Base-by-base conservation (phyloP, 768 basidiomycete species). In the Trametes punicea region DNA sequence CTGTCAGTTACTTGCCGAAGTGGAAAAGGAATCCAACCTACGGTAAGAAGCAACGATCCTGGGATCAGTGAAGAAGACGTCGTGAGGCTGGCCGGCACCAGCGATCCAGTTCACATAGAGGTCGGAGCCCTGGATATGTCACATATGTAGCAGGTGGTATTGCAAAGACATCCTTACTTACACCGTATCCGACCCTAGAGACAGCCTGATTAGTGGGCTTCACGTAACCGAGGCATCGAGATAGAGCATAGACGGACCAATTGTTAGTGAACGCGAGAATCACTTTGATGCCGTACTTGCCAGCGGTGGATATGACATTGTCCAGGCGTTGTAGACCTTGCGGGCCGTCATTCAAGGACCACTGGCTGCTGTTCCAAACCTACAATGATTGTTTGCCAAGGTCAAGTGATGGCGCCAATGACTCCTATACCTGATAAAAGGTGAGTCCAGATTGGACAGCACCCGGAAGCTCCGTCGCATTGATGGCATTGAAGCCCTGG, bases 201-300 rank as follows among this genome's bases (percentile, higher is more conserved):
- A 54, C 51, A 33, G 53, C 40, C 10, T 46, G 6, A 20, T 27
- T 30, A 13, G 18, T 46, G 4, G 1, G n/a, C n/a, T n/a, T n/a
- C n/a, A n/a, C n/a, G n/a, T n/a, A n/a, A n/a, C n/a, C 34, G 16
- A 25, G 11, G 18, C 3, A 26, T 26, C 13, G 29, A 48, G 0
- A 21, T 3, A 20, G 3, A n/a, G 11, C 3, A 31, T 71, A 27
- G 53, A 77, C 50, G 1, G 18, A 59, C 80, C 81, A 81, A 51
- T 83, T 82, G 56, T 82, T 82, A 1, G 80, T 80, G 61, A 83
- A 79, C 3, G 81, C 72, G 16, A 81, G 57, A 39, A 82, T 78
- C 27, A 82, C 61, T 55, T 76, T 77, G 59, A 83, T 81, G 25
- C 72, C 79, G 58, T 78, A 74, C 57, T 77, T 75, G 29, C 70